Percentiles rank a stretch among this genome's conserved stretches.
Conservation (phyloP, 176 grass and related monocot genomes). For the Microstegium vimineum region DNA sequence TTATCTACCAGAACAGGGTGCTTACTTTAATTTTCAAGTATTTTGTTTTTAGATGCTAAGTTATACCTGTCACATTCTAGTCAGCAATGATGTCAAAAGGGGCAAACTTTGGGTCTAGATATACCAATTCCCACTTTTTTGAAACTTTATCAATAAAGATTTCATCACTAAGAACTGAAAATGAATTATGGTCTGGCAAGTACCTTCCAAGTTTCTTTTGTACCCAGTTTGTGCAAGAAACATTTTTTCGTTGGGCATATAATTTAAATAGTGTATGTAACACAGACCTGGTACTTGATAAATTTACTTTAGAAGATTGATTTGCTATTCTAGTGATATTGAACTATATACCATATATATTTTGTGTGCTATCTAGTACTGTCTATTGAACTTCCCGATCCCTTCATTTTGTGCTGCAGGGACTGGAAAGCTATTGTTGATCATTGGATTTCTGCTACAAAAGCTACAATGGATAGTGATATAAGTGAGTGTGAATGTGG, state of each 20-base stretch:
- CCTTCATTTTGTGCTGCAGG: conserved; percentile 21
- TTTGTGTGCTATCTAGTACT: background rate
- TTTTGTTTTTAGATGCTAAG: too few species aligned
- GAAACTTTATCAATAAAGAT: too few species aligned
- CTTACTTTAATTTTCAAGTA: too few species aligned
- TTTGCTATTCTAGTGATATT: background rate
- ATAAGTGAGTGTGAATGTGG: background rate
- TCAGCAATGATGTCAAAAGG: background rate
- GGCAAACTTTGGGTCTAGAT: too few species aligned
- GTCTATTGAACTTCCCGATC: background rate
- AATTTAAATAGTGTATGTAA: background rate
- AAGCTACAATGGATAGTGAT: conserved; percentile 10
- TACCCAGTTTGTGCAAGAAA: background rate
- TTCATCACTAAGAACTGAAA: background rate
- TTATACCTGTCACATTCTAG: too few species aligned
- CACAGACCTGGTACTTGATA: background rate
- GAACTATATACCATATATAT: background rate
- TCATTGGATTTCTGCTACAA: conserved; percentile 40
- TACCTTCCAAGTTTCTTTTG: background rate
- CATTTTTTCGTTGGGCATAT: background rate
- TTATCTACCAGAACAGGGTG: too few species aligned
- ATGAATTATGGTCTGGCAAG: background rate
- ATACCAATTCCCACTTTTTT: too few species aligned
- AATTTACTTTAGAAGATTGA: background rate
- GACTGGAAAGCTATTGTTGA: conserved; percentile 48